Base-by-base conservation (phyloP, 306 rosid species). In the Arachis stenosperma region DNA sequence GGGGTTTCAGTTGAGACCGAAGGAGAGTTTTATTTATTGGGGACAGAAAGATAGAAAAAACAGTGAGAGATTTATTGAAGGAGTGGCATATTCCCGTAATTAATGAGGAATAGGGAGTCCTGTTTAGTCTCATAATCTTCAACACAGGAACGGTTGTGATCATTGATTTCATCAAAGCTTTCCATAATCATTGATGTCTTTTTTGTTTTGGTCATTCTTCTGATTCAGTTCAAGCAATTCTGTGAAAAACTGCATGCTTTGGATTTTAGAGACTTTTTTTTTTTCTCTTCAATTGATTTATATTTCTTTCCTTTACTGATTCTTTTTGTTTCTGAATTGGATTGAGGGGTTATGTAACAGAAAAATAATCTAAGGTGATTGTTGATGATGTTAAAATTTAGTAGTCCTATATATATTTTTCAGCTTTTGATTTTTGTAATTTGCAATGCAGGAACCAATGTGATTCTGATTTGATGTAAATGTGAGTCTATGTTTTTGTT, bases 81-180 rank as follows among this genome's bases (percentile, higher is more conserved):
- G 47, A 59, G 70, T 81, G 86, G 88, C 90, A 88, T 40, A 71
- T 77, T 73, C 73, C 37, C 57, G 86, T 86, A 78, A 91, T 81
- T 79, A 75, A 11, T 63, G 47, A 54, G 30, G 13, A 71, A 67
- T 14, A 55, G 29, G 61, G 59, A 78, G 85, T 81, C 86, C 69
- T 78, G 44, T 67, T 80, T 63, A 78, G 85, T 86, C 83, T 83
- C 73, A 61, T 60, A 77, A 55, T 79, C 75, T 70, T 70, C 62
- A 70, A 84, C 57, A 51, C 9, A 69, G 72, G 76, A 80, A 75
- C 62, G 53, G 71, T 22, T 66, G 12, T 46, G 81, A 80, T 79
- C 59, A 13, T 61, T 22, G 47, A 77, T 58, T 70, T 73, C 53
- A 61, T 65, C 50, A 27, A 30, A 60, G 62, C 67, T 63, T 63